Base-by-base conservation (phyloP, 2,329 filamentous ascomycete genomes). In the Drechslerella dactyloides region DNA sequence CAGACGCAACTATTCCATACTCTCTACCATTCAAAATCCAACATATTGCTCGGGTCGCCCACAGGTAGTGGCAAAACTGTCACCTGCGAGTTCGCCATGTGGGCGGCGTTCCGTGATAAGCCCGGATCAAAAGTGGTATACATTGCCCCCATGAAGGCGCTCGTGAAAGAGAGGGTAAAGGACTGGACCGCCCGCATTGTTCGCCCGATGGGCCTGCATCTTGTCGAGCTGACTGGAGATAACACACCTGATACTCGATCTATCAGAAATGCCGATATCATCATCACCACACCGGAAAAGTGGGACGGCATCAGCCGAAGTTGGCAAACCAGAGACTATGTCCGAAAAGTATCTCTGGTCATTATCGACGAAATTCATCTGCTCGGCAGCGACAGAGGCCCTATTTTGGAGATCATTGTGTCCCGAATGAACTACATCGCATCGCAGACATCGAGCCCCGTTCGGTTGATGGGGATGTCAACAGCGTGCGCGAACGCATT, bases 271-370 rank as follows among this genome's bases (percentile, higher is more conserved):
- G 94, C 94, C 2, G 94, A 99, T 78, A 91, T 99, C 73, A 99
- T 99, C 76, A 92, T 99, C 77, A 99, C 94, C 0, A 99, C 96
- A 0, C 96, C 94, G n/a, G 94, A 99, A 81, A 99, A 99, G 79
- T 99, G 94, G 94, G 96, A 99, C 78, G 96, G 96, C 85, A 97
- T 99, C 76, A 96, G 91, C 76, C 90, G 94, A 85, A 96, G 91
- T 78, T 99, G 96, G 94, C 93, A 97, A 80, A 97, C 93, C 3
- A 89, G 94, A 86, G 90, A 90, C 72, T 99, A 99, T 76, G 94
- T 99, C 44, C 87, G 92, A 58, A 89, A 97, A 80, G 94, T 99
- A 69, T 93, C 92, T 72, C 82, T 99, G 15, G 94, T 99, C 58
- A 97, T 99, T 73, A 99, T 99, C 75, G 94, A 99, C 77, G 94